Percentiles rank a stretch among this genome's conserved stretches.
Conservation (phyloP, 139 green algal genomes). For the Yamagishiella unicocca region DNA sequence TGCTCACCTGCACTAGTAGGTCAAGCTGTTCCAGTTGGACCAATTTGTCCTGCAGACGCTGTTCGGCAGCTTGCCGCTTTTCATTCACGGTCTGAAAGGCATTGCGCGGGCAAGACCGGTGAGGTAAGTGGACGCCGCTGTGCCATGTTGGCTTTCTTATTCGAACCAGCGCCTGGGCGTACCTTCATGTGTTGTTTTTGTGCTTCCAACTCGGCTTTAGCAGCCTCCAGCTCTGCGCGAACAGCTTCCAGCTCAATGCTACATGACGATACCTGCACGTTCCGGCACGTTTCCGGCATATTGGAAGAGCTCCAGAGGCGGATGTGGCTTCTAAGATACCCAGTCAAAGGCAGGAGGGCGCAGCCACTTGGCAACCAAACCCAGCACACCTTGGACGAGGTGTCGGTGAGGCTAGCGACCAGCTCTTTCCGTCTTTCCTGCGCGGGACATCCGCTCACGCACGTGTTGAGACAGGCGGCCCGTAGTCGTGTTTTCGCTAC, state of each 20-base stretch:
- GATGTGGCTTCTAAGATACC: too few relatives aligned
- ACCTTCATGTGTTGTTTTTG: constrained; percentile 17
- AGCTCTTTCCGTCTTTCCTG: constrained; percentile 17
- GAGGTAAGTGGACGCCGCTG: too few relatives aligned
- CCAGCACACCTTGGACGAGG: not conserved
- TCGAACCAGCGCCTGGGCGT: too few relatives aligned
- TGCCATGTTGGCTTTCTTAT: too few relatives aligned
- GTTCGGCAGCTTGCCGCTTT: not conserved
- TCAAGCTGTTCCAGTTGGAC: constrained; percentile 17
- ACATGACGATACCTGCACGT: constrained; percentile 4
- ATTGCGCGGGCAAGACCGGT: too few relatives aligned
- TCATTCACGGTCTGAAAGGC: not conserved
- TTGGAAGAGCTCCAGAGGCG: too few relatives aligned
- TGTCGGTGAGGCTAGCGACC: not conserved
- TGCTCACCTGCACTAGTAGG: constrained; percentile 11
- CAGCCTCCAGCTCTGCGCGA: not conserved
- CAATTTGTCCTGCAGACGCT: not conserved
- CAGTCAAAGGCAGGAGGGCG: too few relatives aligned
- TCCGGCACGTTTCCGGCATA: not conserved
- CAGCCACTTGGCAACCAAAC: not conserved
- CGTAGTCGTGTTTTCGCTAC: too few relatives aligned
- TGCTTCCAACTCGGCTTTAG: not conserved
- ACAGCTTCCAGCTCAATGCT: constrained; percentile 22
- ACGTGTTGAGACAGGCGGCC: too few relatives aligned
- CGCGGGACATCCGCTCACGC: too few relatives aligned